Evolutionary conservation across 352 stramenopile genomes (phyloP).

Genomic region (Blastocystis sp.): DNA sequence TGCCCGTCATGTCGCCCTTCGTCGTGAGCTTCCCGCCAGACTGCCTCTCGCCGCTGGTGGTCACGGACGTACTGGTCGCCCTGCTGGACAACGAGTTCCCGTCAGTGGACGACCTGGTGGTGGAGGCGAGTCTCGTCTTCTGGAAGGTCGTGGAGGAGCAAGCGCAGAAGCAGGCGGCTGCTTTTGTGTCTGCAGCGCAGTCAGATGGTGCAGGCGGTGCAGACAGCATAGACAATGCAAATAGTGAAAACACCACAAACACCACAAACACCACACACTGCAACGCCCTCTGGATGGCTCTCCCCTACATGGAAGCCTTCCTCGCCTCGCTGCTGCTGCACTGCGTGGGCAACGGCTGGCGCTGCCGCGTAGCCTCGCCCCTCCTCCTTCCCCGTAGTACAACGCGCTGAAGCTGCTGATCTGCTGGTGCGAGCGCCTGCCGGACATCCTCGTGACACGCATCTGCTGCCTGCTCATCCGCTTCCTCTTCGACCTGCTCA

Average conservation of each 20-base stretch:
- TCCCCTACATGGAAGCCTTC: constrained; percentile 28
- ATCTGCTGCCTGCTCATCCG: neutral
- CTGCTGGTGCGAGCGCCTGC: constrained; percentile 17
- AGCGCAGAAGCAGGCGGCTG: neutral
- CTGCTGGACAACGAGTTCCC: constrained; percentile 42
- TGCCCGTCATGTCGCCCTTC: neutral
- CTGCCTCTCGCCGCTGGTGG: neutral
- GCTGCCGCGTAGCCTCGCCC: neutral
- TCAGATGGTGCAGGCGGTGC: neutral
- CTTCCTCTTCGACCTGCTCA: constrained; percentile 29
- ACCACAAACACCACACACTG: neutral
- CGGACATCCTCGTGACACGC: constrained; percentile 7
- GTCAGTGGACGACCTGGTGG: constrained; percentile 6
- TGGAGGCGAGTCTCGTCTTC: neutral
- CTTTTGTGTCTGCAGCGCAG: neutral
- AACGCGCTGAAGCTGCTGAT: constrained; percentile 27
- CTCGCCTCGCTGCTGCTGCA: neutral
- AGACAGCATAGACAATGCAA: no score
- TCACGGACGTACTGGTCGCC: neutral
- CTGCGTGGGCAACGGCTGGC: neutral
- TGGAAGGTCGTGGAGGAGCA: neutral
- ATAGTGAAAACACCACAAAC: no score
- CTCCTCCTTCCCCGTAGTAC: neutral
- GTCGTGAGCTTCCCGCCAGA: neutral
- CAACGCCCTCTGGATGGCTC: neutral